Evolutionary conservation across 2,329 filamentous ascomycete genomes (phyloP).

Genomic region (Phoma sp.): DNA sequence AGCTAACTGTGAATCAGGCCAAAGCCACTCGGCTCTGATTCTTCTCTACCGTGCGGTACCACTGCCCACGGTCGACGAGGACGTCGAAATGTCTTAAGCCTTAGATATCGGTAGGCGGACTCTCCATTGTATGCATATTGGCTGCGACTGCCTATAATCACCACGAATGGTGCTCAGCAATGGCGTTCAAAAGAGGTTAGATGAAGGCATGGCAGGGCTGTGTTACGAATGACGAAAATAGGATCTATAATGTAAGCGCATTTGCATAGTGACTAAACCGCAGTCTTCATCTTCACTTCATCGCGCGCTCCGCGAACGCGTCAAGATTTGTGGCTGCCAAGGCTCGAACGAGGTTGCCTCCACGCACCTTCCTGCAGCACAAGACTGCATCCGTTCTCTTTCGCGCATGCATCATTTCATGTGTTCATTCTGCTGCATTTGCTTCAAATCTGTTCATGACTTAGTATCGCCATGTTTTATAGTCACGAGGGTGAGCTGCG

Average conservation of each 20-base stretch:
- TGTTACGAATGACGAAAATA: slow-evolving; percentile 28
- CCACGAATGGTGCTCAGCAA: slow-evolving; percentile 22
- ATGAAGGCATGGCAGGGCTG: slow-evolving; percentile 25
- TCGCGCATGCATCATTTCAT: neutral
- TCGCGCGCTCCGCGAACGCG: slow-evolving; percentile 23
- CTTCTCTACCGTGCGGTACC: slow-evolving; percentile 78
- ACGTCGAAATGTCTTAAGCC: slow-evolving; percentile 41
- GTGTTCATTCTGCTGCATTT: slow-evolving; percentile 7
- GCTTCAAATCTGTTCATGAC: slow-evolving; percentile 11
- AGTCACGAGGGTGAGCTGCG: slow-evolving; percentile 80
- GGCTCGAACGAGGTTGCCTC: neutral
- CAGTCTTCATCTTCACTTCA: slow-evolving; percentile 26
- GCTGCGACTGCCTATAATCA: slow-evolving; percentile 13
- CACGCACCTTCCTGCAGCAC: neutral
- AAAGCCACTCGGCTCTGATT: slow-evolving; percentile 83
- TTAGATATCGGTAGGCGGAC: neutral
- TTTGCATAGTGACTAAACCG: neutral
- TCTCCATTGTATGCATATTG: slow-evolving; percentile 14
- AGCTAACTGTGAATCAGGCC: slow-evolving; percentile 51
- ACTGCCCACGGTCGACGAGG: slow-evolving; percentile 64
- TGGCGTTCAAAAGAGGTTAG: slow-evolving; percentile 40
- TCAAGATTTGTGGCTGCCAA: slow-evolving; percentile 18
- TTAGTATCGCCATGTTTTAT: slow-evolving; percentile 76
- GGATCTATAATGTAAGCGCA: slow-evolving; percentile 8
- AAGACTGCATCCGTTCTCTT: neutral